A percentile compares a stretch with the other conserved stretches of the same genome.
These are phyloP conservation scores for Hypholoma fasciculare DNA, from an alignment of 768 basidiomycete genomes.

Conservation along the genomic window DNA sequence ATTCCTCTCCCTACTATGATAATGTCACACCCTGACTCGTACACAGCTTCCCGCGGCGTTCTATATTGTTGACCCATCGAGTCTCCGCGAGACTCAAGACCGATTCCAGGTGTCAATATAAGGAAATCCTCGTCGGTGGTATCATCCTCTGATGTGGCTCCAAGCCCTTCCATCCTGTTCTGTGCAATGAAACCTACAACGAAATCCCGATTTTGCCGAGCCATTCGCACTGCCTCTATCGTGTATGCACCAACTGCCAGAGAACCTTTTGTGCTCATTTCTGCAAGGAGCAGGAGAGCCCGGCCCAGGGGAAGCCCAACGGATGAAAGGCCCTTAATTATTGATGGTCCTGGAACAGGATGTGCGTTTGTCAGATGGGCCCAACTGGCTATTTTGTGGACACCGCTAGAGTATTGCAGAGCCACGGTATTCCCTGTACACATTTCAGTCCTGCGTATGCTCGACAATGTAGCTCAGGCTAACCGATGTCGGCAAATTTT, in stretches of 20 bases:
- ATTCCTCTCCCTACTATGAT: constrained; percentile 98
- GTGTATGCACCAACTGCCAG: constrained; percentile 87
- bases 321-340: constrained; percentile 85
- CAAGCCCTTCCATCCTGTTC: constrained; percentile 73
- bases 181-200: constrained; percentile 98
- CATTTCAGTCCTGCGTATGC: background rate
- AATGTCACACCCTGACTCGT: constrained; percentile 85
- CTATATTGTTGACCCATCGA: constrained; percentile 94
- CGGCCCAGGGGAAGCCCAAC: constrained; percentile 84
- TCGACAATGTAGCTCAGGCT: constrained; percentile 16
- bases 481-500: constrained; percentile 99
- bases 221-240: constrained; percentile 83
- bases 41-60: constrained; percentile 82
- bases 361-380: constrained; percentile 98
- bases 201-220: constrained; percentile 76
- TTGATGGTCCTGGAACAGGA: constrained; percentile 92
- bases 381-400: constrained; percentile 94
- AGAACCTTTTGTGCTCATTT: constrained; percentile 92
- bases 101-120: constrained; percentile 91
- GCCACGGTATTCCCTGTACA: constrained; percentile 92
- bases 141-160: constrained; percentile 32
- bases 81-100: constrained; percentile 77
- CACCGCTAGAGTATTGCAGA: constrained; percentile 90
- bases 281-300: constrained; percentile 88
- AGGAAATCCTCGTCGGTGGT: constrained; percentile 75